Base-by-base conservation (phyloP, 345 rosid species). In the Durio zibethinus region DNA sequence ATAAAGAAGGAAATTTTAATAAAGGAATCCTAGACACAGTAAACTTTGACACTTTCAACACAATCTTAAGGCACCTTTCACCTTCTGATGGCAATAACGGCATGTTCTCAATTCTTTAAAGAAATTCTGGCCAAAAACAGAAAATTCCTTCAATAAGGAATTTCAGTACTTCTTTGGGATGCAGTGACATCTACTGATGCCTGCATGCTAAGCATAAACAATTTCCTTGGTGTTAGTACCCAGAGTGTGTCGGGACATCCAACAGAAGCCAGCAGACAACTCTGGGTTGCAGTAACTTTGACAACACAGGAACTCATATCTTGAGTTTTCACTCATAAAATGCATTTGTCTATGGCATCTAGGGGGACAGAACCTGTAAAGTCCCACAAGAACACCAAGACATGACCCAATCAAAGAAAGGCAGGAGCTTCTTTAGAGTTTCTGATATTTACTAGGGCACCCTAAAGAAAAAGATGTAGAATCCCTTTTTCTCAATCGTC, bases 111-210 rank as follows among this genome's bases (percentile, higher is more conserved):
- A 71, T 16, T 48, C 21, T 50, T 71, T 5, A 50, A 10, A 29
- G 33, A 70, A 8, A 25, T 23, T 68, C 52, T 42, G 35, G 56
- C 73, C 56, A 15, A 70, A 70, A 70, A 70, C 59, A 70, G 16
- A 25, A 70, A 45, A 7, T 66, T 25, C 53, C 72, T 68, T 29
- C 35, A 25, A 4, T 25, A 68, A 25, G 73, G 10, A 47, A 47
- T 25, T 45, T 45, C 15, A 7, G 21, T 43, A 2, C 20, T 59
- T 25, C 36, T 48, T 48, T 47, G 38, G 29, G 74, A 10, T 69
- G 57, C 23, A 69, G 57, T 35, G 38, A 8, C 40, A 47, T 43
- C 50, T 21, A 40, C 16, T 25, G 10, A 61, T 56, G 56, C 33
- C 10, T 53, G 10, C 43, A 52, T 50, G 18, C 31, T 33, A 29